phyloP scores from a whole-genome alignment of 257 asterid species.

The Orobanche coerulescens region DNA sequence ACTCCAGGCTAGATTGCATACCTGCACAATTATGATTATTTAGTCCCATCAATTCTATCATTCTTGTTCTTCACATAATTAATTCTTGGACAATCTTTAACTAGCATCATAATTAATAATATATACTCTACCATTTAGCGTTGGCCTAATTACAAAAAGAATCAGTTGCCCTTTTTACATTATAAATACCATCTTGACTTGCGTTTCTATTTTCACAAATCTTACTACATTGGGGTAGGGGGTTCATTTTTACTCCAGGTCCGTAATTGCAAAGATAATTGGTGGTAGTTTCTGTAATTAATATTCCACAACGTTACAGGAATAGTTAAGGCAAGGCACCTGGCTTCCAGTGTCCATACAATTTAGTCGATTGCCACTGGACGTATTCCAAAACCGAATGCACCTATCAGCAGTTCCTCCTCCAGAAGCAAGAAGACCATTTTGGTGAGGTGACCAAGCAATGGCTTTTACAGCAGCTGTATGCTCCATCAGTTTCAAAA shows the following conservation, averaged over 20 bases:
- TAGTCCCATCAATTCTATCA: not conserved
- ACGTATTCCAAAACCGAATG: constrained; percentile 95
- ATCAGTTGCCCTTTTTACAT: too few species aligned
- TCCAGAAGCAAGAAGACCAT: constrained; percentile 85
- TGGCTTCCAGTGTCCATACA: constrained; percentile 93
- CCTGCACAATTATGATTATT: constrained; percentile 30
- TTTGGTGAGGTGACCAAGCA: constrained; percentile 96
- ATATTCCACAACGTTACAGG: not conserved
- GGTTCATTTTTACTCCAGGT: too few species aligned
- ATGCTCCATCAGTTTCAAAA: constrained; percentile 77
- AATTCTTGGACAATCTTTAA: not conserved
- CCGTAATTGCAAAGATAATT: too few species aligned
- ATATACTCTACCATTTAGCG: too few species aligned
- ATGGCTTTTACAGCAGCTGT: constrained; percentile 97
- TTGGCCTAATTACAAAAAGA: too few species aligned
- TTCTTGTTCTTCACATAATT: not conserved
- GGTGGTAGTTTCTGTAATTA: not conserved
- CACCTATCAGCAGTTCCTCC: constrained; percentile 99
- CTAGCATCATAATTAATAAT: not conserved
- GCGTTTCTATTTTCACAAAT: too few species aligned
- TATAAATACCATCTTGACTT: too few species aligned
- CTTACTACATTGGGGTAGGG: too few species aligned
- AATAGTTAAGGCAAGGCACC: constrained; percentile 30
- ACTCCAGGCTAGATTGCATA: constrained; percentile 95
- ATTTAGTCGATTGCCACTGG: constrained; percentile 71